These are phyloP conservation scores for Geosmithia flava DNA, from an alignment of 2,329 filamentous ascomycete genomes.

Conservation along the genomic window DNA sequence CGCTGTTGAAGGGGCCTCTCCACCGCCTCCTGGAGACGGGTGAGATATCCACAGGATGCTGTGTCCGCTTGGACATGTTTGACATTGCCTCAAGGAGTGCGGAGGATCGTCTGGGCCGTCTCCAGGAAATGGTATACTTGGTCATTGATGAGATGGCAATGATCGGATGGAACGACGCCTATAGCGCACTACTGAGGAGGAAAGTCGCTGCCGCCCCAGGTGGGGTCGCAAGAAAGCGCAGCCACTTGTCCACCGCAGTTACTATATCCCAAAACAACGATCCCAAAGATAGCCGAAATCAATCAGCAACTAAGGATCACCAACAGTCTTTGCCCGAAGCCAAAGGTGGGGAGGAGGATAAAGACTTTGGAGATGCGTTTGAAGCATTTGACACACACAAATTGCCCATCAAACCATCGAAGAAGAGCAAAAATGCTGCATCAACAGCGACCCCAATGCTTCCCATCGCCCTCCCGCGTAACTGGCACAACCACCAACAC, in stretches of 20 bases:
- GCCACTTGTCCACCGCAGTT: background rate
- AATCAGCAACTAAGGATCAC: background rate
- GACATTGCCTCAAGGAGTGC: slow-evolving; percentile 16
- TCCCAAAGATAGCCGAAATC: slow-evolving; percentile 3
- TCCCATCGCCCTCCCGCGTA: slow-evolving; percentile 24
- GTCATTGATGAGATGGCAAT: slow-evolving; percentile 29
- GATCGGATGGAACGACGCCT: slow-evolving; percentile 34
- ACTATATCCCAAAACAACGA: too few species aligned
- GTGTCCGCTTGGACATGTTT: slow-evolving; percentile 32
- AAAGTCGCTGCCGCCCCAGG: slow-evolving; percentile 2
- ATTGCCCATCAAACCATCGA: slow-evolving; percentile 7
- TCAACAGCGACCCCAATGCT: slow-evolving; percentile 3
- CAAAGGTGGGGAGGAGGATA: slow-evolving; percentile 9
- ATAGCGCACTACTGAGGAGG: slow-evolving; percentile 11
- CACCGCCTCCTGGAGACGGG: slow-evolving; percentile 34
- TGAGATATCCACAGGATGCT: slow-evolving; percentile 33
- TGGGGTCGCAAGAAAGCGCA: background rate
- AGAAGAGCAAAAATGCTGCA: slow-evolving; percentile 3
- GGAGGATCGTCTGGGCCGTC: background rate
- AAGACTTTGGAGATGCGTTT: slow-evolving; percentile 21
- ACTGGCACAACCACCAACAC: slow-evolving; percentile 25
- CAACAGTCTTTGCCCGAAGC: background rate
- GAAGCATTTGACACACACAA: slow-evolving; percentile 23
- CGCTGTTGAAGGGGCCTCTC: slow-evolving; percentile 29
- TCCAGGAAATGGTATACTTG: slow-evolving; percentile 26